Evolutionary conservation across 192 early-diverging fungal species (phyloP).

Genomic region (Dissophora ornata): DNA sequence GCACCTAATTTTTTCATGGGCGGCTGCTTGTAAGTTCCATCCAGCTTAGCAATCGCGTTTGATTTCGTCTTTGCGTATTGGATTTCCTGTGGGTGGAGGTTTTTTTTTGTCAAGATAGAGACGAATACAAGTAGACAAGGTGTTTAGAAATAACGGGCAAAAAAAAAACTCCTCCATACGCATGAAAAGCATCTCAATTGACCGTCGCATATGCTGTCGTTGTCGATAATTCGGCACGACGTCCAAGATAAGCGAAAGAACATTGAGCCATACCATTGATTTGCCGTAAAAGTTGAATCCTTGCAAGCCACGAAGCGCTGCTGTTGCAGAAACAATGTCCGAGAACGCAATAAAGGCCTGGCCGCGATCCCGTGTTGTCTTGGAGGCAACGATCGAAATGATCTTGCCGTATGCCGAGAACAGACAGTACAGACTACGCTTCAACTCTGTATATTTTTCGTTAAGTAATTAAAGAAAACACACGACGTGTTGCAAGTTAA

Average conservation of each 20-base stretch:
- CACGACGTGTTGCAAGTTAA: no score
- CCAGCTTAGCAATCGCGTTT: slow-evolving; percentile 74
- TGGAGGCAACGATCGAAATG: slow-evolving; percentile 86
- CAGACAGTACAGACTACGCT: slow-evolving; percentile 78
- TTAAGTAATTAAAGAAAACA: no score
- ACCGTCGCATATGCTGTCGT: no score
- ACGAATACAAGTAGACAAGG: no score
- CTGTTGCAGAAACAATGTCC: slow-evolving; percentile 86
- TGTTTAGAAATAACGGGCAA: no score
- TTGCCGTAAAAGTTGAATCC: slow-evolving; percentile 89
- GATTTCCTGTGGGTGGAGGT: slow-evolving; percentile 69
- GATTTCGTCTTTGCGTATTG: slow-evolving; percentile 83
- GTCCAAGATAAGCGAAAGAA: background rate
- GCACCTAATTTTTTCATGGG: slow-evolving; percentile 39
- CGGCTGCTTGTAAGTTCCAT: slow-evolving; percentile 64
- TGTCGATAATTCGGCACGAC: background rate
- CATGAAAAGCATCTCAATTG: no score
- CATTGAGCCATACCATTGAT: slow-evolving; percentile 71
- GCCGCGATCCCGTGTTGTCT: slow-evolving; percentile 86
- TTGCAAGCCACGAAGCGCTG: slow-evolving; percentile 87
- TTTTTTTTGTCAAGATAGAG: no score
- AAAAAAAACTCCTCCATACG: no score
- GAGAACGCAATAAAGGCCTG: slow-evolving; percentile 95
- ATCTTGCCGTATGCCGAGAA: slow-evolving; percentile 91
- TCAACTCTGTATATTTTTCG: no score